Evolutionary conservation across 1,139 yeast species (phyloP).

Genomic region (Nakaseomyces bracarensis): DNA sequence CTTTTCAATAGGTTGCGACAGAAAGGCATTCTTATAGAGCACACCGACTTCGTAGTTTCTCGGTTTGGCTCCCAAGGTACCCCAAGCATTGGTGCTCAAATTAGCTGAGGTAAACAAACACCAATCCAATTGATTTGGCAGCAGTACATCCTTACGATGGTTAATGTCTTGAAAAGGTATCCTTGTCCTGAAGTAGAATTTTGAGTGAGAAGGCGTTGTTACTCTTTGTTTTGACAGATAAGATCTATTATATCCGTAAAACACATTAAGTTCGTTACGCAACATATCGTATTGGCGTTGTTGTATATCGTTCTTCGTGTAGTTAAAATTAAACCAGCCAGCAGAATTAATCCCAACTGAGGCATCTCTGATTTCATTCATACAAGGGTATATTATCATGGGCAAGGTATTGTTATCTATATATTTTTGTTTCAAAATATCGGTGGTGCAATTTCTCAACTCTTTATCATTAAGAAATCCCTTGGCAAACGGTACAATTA

Average conservation of each 20-base stretch:
- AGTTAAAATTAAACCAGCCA: slow-evolving; percentile 48
- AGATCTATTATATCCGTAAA: slow-evolving; percentile 16
- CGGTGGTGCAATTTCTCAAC: slow-evolving; percentile 8
- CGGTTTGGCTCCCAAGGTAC: slow-evolving; percentile 29
- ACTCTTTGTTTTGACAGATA: slow-evolving; percentile 24
- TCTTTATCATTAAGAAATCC: slow-evolving; percentile 8
- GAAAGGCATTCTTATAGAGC: slow-evolving; percentile 32
- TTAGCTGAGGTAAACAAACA: slow-evolving; percentile 60
- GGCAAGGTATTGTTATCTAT: slow-evolving; percentile 36
- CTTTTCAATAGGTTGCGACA: background rate
- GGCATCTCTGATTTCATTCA: slow-evolving; percentile 40
- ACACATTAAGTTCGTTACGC: slow-evolving; percentile 16
- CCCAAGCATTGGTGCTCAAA: slow-evolving; percentile 65
- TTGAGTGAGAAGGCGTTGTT: slow-evolving; percentile 39
- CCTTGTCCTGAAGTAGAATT: slow-evolving; percentile 33
- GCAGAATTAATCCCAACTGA: slow-evolving; percentile 44
- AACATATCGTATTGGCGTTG: slow-evolving; percentile 16
- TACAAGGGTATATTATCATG: slow-evolving; percentile 47
- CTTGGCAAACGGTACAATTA: slow-evolving; percentile 39
- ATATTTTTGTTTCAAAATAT: slow-evolving; percentile 26
- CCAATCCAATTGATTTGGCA: slow-evolving; percentile 43
- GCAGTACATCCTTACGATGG: slow-evolving; percentile 28
- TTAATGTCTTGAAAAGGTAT: slow-evolving; percentile 28
- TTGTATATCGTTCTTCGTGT: slow-evolving; percentile 20
- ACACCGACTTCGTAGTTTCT: slow-evolving; percentile 52